phyloP scores from a whole-genome alignment of 257 asterid genomes.

The Nicotiana sylvestris region DNA sequence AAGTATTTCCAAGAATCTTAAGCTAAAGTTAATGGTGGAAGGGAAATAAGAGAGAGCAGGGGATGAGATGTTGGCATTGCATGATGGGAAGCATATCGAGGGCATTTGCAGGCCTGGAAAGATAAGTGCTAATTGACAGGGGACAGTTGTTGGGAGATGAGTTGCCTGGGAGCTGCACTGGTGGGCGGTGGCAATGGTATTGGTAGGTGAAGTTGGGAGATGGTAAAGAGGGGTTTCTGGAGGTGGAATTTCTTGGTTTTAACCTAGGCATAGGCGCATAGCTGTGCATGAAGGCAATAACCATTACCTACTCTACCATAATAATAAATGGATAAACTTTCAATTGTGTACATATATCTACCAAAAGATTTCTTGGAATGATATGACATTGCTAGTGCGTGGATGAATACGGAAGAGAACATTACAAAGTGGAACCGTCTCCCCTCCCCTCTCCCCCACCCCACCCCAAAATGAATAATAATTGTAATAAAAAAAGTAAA shows the following conservation, averaged over 20 bases:
- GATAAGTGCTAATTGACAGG: neutral
- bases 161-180: neutral
- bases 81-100: neutral
- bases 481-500: neutral
- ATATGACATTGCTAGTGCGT: neutral
- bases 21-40: neutral
- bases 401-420: neutral
- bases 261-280: neutral
- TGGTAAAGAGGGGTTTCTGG: neutral
- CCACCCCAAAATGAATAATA: neutral
- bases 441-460: neutral
- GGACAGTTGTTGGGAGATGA: neutral
- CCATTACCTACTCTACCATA: neutral
- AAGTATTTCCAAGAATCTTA: neutral
- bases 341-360: neutral
- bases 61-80: neutral
- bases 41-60: neutral
- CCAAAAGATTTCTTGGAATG: neutral
- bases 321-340: neutral
- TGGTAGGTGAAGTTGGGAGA: neutral
- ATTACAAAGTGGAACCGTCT: neutral
- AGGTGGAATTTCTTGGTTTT: neutral
- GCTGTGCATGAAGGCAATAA: neutral
- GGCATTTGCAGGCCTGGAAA: neutral
- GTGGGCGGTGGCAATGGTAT: neutral